A percentile compares a stretch with the other conserved stretches of the same genome.
Evolutionary conservation across 1,284 basidiomycete genomes (phyloP).

Genomic region (Cutaneotrichosporon cutaneum): DNA sequence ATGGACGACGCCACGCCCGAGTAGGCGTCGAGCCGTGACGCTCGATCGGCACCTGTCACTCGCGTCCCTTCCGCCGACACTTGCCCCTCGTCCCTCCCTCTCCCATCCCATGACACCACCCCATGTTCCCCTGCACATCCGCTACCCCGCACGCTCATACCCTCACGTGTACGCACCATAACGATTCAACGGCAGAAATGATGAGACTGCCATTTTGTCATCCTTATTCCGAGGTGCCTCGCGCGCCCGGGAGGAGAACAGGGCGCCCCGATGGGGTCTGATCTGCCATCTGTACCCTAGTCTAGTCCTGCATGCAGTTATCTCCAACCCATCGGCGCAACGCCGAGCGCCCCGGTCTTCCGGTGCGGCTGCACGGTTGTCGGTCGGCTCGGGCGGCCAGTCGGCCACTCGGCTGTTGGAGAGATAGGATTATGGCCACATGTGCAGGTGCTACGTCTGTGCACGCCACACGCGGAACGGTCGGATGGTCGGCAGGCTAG

Average conservation of each 20-base stretch:
- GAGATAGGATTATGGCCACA: too few relatives aligned
- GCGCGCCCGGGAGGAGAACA: slow-evolving; percentile 10
- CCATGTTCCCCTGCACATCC: neutral
- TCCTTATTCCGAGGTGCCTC: slow-evolving; percentile 21
- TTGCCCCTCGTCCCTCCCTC: neutral
- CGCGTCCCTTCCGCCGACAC: neutral
- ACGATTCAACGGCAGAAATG: slow-evolving; percentile 16
- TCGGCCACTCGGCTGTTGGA: neutral
- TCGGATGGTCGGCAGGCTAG: neutral
- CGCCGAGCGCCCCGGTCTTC: neutral
- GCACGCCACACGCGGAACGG: too few relatives aligned
- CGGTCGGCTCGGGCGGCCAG: neutral
- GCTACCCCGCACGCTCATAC: neutral
- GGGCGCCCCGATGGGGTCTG: slow-evolving; percentile 22
- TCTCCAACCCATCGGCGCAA: neutral
- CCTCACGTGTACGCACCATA: neutral
- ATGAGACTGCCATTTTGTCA: slow-evolving; percentile 25
- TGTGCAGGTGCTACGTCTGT: too few relatives aligned
- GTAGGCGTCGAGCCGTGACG: neutral
- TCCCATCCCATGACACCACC: neutral
- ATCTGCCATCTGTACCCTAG: slow-evolving; percentile 13
- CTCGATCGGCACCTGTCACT: neutral
- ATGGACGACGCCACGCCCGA: slow-evolving; percentile 7
- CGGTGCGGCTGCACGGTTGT: neutral
- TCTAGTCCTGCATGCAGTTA: neutral